Conservation (phyloP, 2,329 filamentous ascomycete species). For the Emericellopsis cladophorae region DNA sequence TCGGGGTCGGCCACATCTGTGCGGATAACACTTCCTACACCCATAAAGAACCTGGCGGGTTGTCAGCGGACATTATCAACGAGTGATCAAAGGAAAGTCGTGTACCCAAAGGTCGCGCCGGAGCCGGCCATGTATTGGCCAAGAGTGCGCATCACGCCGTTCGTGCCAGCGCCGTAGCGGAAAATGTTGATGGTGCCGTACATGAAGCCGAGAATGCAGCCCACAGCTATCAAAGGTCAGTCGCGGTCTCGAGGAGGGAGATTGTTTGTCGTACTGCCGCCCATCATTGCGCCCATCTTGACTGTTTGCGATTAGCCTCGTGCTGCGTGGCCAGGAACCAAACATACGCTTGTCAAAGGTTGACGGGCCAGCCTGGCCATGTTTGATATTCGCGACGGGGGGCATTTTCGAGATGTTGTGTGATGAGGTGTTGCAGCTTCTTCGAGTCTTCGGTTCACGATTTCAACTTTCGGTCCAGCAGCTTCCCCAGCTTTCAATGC, state of each 20-base stretch:
- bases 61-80: not conserved
- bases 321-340: not conserved
- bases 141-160: conserved; percentile 85
- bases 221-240: conserved; percentile 54
- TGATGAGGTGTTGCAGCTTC: too few species aligned
- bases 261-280: conserved; percentile 63
- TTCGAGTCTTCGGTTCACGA: too few species aligned
- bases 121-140: conserved; percentile 96
- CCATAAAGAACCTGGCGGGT: conserved; percentile 77
- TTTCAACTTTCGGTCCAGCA: too few species aligned
- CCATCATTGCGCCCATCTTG: conserved; percentile 99
- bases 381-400: conserved; percentile 25
- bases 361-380: conserved; percentile 33
- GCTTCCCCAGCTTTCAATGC: too few species aligned
- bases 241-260: not conserved
- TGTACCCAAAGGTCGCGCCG: conserved; percentile 87
- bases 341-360: conserved; percentile 41
- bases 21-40: conserved; percentile 90
- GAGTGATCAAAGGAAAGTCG: not conserved
- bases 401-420: conserved; percentile 16
- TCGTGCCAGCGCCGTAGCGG: conserved; percentile 82
- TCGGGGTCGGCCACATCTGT: conserved; percentile 68
- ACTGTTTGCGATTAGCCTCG: conserved; percentile 10
- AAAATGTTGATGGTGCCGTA: conserved; percentile 97
- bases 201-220: conserved; percentile 94